Evolutionary conservation across 2,329 filamentous ascomycete genomes (phyloP).

Genomic region (Aspergillus awamori): DNA sequence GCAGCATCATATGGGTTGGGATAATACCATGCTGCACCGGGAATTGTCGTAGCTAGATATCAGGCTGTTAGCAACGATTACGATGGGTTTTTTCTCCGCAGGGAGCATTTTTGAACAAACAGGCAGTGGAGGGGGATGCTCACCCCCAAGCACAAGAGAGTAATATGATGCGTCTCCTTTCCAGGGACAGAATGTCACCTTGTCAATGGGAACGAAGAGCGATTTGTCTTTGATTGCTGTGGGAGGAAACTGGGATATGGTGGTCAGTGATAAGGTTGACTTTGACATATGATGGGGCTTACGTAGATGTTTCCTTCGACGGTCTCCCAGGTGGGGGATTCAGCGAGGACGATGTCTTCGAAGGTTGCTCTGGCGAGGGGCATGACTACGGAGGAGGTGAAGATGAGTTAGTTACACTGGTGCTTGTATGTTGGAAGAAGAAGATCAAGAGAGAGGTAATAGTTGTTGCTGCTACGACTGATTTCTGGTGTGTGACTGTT

Average conservation of each 20-base stretch:
- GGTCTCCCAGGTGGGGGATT: slow-evolving; percentile 54
- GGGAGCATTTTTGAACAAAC: background rate
- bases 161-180: slow-evolving; percentile 63
- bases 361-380: slow-evolving; percentile 51
- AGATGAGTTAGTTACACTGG: background rate
- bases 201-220: slow-evolving; percentile 49
- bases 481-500: too few relatives aligned
- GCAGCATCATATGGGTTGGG: slow-evolving; percentile 54
- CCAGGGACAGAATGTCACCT: slow-evolving; percentile 58
- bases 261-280: background rate
- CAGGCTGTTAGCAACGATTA: background rate
- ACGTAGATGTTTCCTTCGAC: slow-evolving; percentile 61
- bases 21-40: slow-evolving; percentile 64
- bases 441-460: too few relatives aligned
- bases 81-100: too few relatives aligned
- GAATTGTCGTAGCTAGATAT: slow-evolving; percentile 47
- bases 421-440: background rate
- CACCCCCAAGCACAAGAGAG: slow-evolving; percentile 54
- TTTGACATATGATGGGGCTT: slow-evolving; percentile 4
- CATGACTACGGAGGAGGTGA: slow-evolving; percentile 24
- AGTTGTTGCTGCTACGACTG: too few relatives aligned
- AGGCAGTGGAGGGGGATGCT: slow-evolving; percentile 4
- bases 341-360: slow-evolving; percentile 55
- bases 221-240: slow-evolving; percentile 49
- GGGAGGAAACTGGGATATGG: slow-evolving; percentile 45